Evolutionary conservation across 495 filamentous ascomycete species (phyloP).

Genomic region (Aspergillus nidulans): DNA sequence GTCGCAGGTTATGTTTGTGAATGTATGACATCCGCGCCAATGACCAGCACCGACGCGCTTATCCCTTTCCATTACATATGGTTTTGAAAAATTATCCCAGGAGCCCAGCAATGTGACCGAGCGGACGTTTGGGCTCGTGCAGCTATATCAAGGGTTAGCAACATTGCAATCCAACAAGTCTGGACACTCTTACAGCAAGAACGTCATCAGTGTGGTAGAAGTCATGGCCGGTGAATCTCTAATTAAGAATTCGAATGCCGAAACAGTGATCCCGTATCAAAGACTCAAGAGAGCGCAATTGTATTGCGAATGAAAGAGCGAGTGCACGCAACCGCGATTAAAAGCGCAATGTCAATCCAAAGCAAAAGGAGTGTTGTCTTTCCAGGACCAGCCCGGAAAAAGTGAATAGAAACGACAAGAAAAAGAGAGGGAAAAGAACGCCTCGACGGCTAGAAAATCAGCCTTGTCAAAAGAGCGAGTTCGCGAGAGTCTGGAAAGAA

Average conservation of each 20-base stretch:
- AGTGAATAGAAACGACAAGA: conserved; percentile 1
- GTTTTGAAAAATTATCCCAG: conserved; percentile 83
- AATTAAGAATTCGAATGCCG: neutral
- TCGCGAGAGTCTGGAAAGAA: neutral
- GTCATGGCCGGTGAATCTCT: conserved; percentile 41
- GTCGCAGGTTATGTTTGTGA: conserved; percentile 79
- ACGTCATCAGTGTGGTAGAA: conserved; percentile 72
- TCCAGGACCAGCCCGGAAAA: conserved; percentile 18
- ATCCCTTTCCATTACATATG: conserved; percentile 77
- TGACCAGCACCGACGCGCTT: conserved; percentile 60
- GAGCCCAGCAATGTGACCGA: conserved; percentile 81
- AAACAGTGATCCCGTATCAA: neutral
- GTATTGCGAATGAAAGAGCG: conserved; percentile 3
- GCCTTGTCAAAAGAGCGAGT: neutral
- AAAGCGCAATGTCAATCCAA: neutral
- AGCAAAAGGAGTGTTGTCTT: conserved; percentile 3
- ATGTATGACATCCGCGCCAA: conserved; percentile 82
- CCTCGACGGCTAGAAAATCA: conserved; percentile 6
- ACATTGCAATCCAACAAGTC: neutral
- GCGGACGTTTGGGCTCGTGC: conserved; percentile 59
- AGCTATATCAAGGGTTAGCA: conserved; percentile 37
- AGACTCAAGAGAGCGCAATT: neutral
- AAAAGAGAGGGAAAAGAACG: neutral
- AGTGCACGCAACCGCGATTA: conserved; percentile 1
- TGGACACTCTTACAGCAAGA: conserved; percentile 59